These are phyloP conservation scores for Entomortierella lignicola DNA, from an alignment of 192 early-diverging fungal genomes.

Conservation along the genomic window DNA sequence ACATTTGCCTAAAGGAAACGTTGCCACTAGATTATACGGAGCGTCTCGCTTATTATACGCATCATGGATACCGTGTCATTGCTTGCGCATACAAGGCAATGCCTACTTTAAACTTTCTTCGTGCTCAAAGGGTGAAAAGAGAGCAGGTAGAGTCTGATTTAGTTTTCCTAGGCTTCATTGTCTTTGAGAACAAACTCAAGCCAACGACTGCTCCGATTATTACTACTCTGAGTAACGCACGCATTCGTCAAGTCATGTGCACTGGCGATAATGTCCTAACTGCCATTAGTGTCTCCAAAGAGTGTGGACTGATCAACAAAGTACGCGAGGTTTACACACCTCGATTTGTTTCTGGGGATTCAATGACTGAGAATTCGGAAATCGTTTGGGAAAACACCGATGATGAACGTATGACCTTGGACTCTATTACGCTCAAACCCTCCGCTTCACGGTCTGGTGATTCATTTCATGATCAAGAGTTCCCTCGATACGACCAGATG, in stretches of 20 bases:
- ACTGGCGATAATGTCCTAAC: slow-evolving; percentile 98
- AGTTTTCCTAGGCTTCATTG: slow-evolving; percentile 93
- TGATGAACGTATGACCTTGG: slow-evolving; percentile 56
- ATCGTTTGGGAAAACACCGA: slow-evolving; percentile 80
- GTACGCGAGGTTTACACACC: slow-evolving; percentile 84
- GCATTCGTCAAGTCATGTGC: slow-evolving; percentile 97
- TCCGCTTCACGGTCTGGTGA: slow-evolving; percentile 13
- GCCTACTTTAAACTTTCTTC: slow-evolving; percentile 72
- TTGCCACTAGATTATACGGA: slow-evolving; percentile 89
- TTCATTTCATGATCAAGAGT: slow-evolving; percentile 31
- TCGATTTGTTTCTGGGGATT: slow-evolving; percentile 67
- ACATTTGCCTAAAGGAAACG: slow-evolving; percentile 86
- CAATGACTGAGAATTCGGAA: slow-evolving; percentile 61
- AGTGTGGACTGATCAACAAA: slow-evolving; percentile 90
- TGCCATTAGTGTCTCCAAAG: slow-evolving; percentile 92
- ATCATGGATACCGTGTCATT: slow-evolving; percentile 97
- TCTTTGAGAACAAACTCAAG: slow-evolving; percentile 99
- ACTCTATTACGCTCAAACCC: slow-evolving; percentile 58
- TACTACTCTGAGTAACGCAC: slow-evolving; percentile 79
- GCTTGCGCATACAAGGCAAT: slow-evolving; percentile 90
- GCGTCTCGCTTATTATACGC: slow-evolving; percentile 86
- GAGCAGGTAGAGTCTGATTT: slow-evolving; percentile 88
- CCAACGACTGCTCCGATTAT: slow-evolving; percentile 84
- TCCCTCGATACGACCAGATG: slow-evolving; percentile 48
- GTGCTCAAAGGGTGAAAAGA: slow-evolving; percentile 82